Base-by-base conservation (phyloP, 495 filamentous ascomycete genomes). In the Penicillium ucsense region DNA sequence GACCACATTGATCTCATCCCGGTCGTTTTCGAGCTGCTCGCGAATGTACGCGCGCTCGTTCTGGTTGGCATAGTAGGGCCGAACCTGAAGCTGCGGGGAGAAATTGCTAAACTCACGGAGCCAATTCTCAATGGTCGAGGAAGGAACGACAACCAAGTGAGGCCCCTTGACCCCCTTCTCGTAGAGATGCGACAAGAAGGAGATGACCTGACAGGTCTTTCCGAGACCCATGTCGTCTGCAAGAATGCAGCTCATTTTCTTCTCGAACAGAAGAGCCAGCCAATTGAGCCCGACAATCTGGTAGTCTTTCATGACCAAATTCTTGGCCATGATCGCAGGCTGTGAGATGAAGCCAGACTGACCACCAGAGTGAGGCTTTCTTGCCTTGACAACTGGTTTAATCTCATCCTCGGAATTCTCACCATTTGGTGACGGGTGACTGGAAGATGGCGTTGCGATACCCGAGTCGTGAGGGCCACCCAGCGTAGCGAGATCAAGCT, bases 141-240 rank as follows among this genome's bases (percentile, higher is more conserved):
- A 82, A 3, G 94, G 92, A 0, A 96, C 94, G 12, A 98, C 80
- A 32, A 98, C 72, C 35, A 98, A 66, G 60, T 94, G 90, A 31
- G 89, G 87, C 44, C 89, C 89, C 41, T 75, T 77, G 9, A 81
- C 67, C 2, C 73, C 75, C 28, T 70, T 79, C 53, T 88, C 79
- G 9, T 81, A 78, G 5, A 98, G 70, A 52, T 95, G 84, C 4
- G 89, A 82, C 27, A 98, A 75, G 61, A 97, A 90, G 0, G 89
- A 79, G 53, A 98, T 95, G 45, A 98, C 89, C 57, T 97, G 90
- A 54, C 89, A 95, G 0, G 92, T 98, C 71, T 98, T 98, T 8
- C 92, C 92, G 6, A 97, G 75, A 38, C 92, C 92, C 92, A 98
- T 98, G 53, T 98, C 92, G 61, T 98, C 92, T 0, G 92, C 94